A percentile compares a stretch with the other conserved stretches of the same genome.
phyloP scores from a whole-genome alignment of 2,329 filamentous ascomycete genomes.

The Cordyceps cicadae region DNA sequence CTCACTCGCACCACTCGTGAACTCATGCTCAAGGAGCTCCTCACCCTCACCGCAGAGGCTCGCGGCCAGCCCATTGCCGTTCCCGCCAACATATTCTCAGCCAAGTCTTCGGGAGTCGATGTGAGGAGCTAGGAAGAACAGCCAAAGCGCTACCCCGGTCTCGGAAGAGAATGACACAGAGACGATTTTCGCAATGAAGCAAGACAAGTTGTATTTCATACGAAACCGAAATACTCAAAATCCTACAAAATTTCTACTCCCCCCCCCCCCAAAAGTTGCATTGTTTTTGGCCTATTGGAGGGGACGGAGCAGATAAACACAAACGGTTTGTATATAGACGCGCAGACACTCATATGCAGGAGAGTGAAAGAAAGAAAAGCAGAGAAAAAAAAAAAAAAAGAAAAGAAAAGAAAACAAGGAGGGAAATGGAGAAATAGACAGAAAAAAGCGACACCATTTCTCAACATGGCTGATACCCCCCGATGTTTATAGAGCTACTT shows the following conservation, averaged over 20 bases:
- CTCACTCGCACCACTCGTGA: slow-evolving; percentile 61
- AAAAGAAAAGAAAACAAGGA: too few relatives aligned
- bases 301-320: not conserved
- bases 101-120: slow-evolving; percentile 22
- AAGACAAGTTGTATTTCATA: not conserved
- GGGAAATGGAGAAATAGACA: too few relatives aligned
- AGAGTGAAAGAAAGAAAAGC: not conserved
- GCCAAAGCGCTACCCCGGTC: not conserved
- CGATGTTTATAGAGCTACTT: slow-evolving; percentile 6
- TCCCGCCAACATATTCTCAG: slow-evolving; percentile 18
- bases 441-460: not conserved
- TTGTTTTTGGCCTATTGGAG: slow-evolving; percentile 1
- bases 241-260: not conserved
- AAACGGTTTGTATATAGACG: not conserved
- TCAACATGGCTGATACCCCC: slow-evolving; percentile 13
- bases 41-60: slow-evolving; percentile 44
- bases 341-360: not conserved
- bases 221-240: not conserved
- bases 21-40: slow-evolving; percentile 63
- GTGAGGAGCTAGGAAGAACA: slow-evolving; percentile 6
- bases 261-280: not conserved
- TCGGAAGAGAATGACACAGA: not conserved
- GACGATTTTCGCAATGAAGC: not conserved
- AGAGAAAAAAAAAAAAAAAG: not conserved
- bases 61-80: slow-evolving; percentile 31